A percentile compares a stretch with the other conserved stretches of the same genome.
phyloP scores from a whole-genome alignment of 768 basidiomycete species.

The Flagelloscypha sp. region DNA sequence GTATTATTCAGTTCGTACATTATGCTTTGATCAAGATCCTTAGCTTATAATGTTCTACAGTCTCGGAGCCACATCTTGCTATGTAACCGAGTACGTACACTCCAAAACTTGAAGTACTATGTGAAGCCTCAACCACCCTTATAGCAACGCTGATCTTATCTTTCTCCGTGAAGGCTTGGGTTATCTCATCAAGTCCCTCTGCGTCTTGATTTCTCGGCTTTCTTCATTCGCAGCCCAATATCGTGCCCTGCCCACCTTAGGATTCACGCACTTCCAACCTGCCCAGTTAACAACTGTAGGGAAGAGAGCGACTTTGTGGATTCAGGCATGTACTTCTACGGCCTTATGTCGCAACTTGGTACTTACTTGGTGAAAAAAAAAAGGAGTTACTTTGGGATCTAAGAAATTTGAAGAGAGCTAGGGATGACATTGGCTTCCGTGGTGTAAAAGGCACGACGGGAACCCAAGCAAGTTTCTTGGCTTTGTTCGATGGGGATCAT shows the following conservation, averaged over 20 bases:
- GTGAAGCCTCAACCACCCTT: slow-evolving; percentile 3
- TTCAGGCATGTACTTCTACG: slow-evolving; percentile 50
- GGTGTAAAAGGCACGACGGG: slow-evolving; percentile 99
- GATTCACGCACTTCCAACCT: slow-evolving; percentile 98
- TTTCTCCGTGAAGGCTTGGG: slow-evolving; percentile 86
- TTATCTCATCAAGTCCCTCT: slow-evolving; percentile 81
- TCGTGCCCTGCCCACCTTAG: slow-evolving; percentile 84
- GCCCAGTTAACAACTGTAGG: slow-evolving; percentile 98
- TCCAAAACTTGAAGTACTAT: neutral
- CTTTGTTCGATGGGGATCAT: slow-evolving; percentile 93
- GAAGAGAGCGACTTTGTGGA: slow-evolving; percentile 93
- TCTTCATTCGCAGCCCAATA: slow-evolving; percentile 79
- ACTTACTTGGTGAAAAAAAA: slow-evolving; percentile 1
- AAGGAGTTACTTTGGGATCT: slow-evolving; percentile 95
- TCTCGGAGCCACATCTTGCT: slow-evolving; percentile 95
- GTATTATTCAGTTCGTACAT: slow-evolving; percentile 79
- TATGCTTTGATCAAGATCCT: slow-evolving; percentile 1
- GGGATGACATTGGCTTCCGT: slow-evolving; percentile 91
- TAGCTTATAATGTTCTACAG: slow-evolving; percentile 26
- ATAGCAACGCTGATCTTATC: slow-evolving; percentile 95
- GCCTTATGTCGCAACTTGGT: neutral
- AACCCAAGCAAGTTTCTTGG: slow-evolving; percentile 92
- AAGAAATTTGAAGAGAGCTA: slow-evolving; percentile 81
- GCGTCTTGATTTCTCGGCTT: slow-evolving; percentile 82
- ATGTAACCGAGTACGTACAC: slow-evolving; percentile 84